Conservation (phyloP, 1,139 yeast genomes). For the Yamadazyma sp. region DNA sequence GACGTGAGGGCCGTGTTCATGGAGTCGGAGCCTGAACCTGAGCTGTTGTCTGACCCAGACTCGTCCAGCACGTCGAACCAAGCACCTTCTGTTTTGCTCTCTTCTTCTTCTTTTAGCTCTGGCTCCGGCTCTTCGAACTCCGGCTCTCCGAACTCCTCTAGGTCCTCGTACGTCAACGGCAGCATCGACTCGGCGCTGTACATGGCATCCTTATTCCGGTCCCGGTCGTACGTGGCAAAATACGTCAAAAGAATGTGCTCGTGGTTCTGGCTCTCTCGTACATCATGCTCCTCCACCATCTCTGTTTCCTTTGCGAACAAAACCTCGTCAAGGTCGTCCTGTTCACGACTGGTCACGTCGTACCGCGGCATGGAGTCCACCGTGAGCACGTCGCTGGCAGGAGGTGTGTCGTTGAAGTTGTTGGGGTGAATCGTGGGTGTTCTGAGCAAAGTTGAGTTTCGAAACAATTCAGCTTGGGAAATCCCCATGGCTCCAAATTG, state of each 20-base stretch:
- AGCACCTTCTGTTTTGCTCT: neutral
- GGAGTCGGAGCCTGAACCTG: too few species aligned
- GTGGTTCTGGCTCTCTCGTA: slow-evolving; percentile 18
- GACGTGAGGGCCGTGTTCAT: neutral
- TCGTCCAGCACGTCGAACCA: too few species aligned
- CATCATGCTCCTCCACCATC: slow-evolving; percentile 20
- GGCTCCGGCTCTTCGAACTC: neutral
- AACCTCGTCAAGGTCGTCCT: slow-evolving; percentile 7
- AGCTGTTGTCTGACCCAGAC: too few species aligned
- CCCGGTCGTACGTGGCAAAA: slow-evolving; percentile 13
- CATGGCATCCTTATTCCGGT: slow-evolving; percentile 12
- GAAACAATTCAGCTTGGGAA: slow-evolving; percentile 5
- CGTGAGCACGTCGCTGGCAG: neutral
- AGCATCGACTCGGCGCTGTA: slow-evolving; percentile 12
- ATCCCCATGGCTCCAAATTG: slow-evolving; percentile 6
- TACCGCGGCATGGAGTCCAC: slow-evolving; percentile 10
- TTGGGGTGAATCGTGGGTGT: neutral
- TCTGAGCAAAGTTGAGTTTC: neutral
- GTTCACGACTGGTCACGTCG: slow-evolving; percentile 7
- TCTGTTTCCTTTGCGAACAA: slow-evolving; percentile 10
- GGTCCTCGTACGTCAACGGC: slow-evolving; percentile 6
- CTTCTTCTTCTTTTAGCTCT: neutral
- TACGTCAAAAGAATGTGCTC: slow-evolving; percentile 22
- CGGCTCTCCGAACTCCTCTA: neutral
- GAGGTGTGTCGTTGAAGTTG: neutral